Conservation (phyloP, 148 eudicot genomes). For the Camellia granthamiana region DNA sequence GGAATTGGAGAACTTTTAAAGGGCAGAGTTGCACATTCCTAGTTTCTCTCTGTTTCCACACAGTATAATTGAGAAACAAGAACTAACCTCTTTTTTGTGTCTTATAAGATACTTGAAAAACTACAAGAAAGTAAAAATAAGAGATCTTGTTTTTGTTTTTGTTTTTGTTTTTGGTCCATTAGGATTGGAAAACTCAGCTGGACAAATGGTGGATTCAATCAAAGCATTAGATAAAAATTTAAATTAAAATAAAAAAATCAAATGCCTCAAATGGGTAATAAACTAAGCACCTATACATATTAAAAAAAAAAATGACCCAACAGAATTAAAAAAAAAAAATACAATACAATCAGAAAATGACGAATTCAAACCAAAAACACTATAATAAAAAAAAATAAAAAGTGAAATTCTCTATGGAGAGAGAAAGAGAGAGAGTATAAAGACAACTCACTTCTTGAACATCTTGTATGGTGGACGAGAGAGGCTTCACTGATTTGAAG, state of each 20-base stretch:
- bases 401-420: neutral
- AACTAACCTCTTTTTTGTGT: neutral
- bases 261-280: neutral
- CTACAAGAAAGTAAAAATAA: neutral
- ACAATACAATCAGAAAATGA: too few species aligned
- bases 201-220: too few species aligned
- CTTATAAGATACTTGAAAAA: neutral
- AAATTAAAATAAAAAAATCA: neutral
- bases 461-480: neutral
- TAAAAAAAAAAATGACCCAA: too few species aligned
- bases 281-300: neutral
- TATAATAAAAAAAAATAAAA: too few species aligned
- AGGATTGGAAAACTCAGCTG: neutral
- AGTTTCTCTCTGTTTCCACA: neutral
- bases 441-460: conserved; percentile 20
- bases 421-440: neutral
- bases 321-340: too few species aligned
- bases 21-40: neutral
- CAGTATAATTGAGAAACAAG: neutral
- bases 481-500: neutral
- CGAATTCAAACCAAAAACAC: too few species aligned
- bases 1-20: too few species aligned
- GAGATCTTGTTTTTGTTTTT: too few species aligned
- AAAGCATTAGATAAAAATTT: neutral
- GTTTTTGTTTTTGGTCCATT: too few species aligned